Evolutionary conservation across 352 stramenopile genomes (phyloP).

Genomic region (Globisporangium barbulae): DNA sequence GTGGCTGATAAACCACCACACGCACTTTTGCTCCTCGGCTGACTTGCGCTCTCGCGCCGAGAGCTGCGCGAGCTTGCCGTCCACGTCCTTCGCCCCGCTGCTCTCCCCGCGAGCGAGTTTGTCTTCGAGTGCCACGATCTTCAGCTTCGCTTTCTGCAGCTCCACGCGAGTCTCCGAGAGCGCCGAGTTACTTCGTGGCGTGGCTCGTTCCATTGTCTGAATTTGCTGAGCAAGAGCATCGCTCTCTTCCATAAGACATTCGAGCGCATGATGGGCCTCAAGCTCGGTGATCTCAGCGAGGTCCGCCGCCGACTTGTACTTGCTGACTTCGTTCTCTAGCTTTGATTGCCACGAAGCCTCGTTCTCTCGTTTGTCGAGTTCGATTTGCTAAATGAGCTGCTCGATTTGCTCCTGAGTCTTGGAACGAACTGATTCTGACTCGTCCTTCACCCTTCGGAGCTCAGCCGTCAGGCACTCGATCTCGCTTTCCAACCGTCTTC

Average conservation of each 20-base stretch:
- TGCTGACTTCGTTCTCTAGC: slow-evolving; percentile 9
- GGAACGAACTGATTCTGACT: not conserved
- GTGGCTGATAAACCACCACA: not conserved
- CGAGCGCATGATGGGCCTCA: slow-evolving; percentile 11
- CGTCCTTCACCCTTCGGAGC: slow-evolving; percentile 4
- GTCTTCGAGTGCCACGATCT: slow-evolving; percentile 42
- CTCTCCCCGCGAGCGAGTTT: slow-evolving; percentile 29
- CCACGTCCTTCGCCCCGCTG: slow-evolving; percentile 31
- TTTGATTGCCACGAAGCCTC: not conserved
- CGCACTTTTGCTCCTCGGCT: slow-evolving; percentile 51
- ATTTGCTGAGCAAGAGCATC: slow-evolving; percentile 22
- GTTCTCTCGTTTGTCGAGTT: not conserved
- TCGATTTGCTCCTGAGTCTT: not conserved
- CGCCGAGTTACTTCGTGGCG: slow-evolving; percentile 12
- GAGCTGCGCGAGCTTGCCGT: slow-evolving; percentile 31
- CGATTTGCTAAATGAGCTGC: not conserved
- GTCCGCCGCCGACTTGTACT: slow-evolving; percentile 12
- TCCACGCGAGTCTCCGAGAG: slow-evolving; percentile 39
- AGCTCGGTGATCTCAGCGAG: slow-evolving; percentile 15
- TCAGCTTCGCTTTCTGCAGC: slow-evolving; percentile 51
- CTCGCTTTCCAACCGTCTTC: not conserved
- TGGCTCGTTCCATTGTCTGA: slow-evolving; percentile 14
- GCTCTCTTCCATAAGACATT: slow-evolving; percentile 20
- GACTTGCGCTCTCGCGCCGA: slow-evolving; percentile 31
- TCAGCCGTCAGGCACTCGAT: not conserved